Evolutionary conservation across 129 eudicot species (phyloP).

Genomic region (Centrapalus pauciflorus): DNA sequence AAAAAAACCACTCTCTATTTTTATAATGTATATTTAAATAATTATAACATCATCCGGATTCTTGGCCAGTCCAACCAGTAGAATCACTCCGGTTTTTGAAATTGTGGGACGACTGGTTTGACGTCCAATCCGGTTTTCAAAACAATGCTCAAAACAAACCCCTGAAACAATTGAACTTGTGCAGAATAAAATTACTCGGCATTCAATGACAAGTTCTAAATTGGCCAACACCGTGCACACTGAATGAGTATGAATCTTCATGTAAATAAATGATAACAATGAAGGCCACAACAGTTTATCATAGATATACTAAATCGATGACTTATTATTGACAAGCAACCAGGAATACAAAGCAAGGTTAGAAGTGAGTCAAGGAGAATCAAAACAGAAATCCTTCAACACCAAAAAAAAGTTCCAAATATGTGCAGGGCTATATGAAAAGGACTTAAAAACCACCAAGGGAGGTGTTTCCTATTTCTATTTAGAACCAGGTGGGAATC

Average conservation of each 20-base stretch:
- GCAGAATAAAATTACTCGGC: not conserved
- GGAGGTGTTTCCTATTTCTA: slow-evolving; percentile 22
- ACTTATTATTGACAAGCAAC: not conserved
- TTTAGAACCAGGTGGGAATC: slow-evolving; percentile 6
- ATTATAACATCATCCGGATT: too few relatives aligned
- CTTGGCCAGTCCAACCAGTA: too few relatives aligned
- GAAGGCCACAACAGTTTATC: not conserved
- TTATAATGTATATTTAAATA: too few relatives aligned
- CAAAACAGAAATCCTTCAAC: not conserved
- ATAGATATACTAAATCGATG: not conserved
- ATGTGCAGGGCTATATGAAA: not conserved
- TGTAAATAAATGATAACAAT: not conserved
- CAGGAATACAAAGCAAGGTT: too few relatives aligned
- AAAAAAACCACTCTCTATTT: too few relatives aligned
- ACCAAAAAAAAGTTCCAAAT: not conserved
- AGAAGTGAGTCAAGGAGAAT: not conserved
- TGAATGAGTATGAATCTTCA: too few relatives aligned
- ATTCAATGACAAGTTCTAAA: too few relatives aligned
- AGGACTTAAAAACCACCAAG: slow-evolving; percentile 14
- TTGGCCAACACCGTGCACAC: too few relatives aligned
- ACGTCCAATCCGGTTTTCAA: too few relatives aligned
- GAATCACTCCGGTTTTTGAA: too few relatives aligned
- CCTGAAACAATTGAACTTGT: not conserved
- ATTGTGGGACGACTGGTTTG: too few relatives aligned
- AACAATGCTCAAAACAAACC: not conserved